Percentiles rank a stretch among this genome's conserved stretches.
phyloP scores from a whole-genome alignment of 768 basidiomycete species.

The Auriculariales sp. region DNA sequence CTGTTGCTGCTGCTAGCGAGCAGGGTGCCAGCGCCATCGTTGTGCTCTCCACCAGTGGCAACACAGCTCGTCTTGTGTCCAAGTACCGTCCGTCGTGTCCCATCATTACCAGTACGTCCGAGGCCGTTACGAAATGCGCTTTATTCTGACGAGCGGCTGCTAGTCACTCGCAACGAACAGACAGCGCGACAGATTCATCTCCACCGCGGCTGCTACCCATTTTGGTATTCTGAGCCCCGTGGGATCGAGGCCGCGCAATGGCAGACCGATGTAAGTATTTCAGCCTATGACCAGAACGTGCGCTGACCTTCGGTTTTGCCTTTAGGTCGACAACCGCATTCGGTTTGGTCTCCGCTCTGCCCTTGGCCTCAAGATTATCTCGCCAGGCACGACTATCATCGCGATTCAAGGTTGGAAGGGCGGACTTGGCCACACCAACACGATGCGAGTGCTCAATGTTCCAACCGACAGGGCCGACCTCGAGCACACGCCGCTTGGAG shows the following conservation, averaged over 20 bases:
- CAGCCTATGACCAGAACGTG: neutral
- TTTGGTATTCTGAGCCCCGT: slow-evolving; percentile 92
- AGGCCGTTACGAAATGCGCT: neutral
- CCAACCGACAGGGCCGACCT: slow-evolving; percentile 72
- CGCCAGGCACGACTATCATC: slow-evolving; percentile 75
- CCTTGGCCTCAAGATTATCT: slow-evolving; percentile 71
- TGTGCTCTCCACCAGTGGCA: slow-evolving; percentile 92
- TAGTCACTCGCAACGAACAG: slow-evolving; percentile 91
- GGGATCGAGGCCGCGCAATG: slow-evolving; percentile 80
- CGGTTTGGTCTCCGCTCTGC: slow-evolving; percentile 80
- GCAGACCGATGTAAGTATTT: slow-evolving; percentile 79
- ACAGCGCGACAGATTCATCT: slow-evolving; percentile 94
- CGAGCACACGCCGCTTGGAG: neutral
- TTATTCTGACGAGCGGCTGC: neutral
- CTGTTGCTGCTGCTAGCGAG: slow-evolving; percentile 89
- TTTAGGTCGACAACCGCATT: slow-evolving; percentile 75
- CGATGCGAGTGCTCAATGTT: slow-evolving; percentile 68
- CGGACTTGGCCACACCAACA: slow-evolving; percentile 91
- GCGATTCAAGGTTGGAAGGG: slow-evolving; percentile 99
- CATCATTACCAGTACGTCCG: slow-evolving; percentile 73
- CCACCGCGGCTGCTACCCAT: slow-evolving; percentile 92
- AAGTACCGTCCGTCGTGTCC: slow-evolving; percentile 91
- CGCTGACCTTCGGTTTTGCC: neutral
- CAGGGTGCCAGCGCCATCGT: slow-evolving; percentile 91
- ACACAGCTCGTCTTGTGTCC: slow-evolving; percentile 88